Evolutionary conservation across 495 filamentous ascomycete genomes (phyloP), one percentile per base, ranked within the genome.

Genomic region (Paragyromitra xinjiangensis): DNA sequence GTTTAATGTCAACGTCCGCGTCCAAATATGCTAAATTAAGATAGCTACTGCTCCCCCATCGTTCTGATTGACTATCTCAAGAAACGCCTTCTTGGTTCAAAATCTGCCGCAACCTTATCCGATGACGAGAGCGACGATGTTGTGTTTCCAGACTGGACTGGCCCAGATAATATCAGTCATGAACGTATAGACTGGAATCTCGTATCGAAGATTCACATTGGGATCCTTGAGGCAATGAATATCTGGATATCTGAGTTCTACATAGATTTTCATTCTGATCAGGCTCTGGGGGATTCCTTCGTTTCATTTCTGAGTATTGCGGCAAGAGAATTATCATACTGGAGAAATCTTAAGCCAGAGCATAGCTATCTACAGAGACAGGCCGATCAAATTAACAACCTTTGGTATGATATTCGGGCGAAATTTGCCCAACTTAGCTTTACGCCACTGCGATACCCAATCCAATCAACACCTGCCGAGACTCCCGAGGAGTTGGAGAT

Each of bases 141-240:
- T 50, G 81, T 83, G 19, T 83, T 83, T 59, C 82, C 82, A 26
- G 82, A 83, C 69, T 83, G 82, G 82, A 83, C 82, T 44, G 82
- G 82, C n/a, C 75, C 79, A 3, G 80, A 82, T 64, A 80, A 70
- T 34, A 45, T 81, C 39, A 78, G 81, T 26, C 75, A 78, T 50
- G 82, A 83, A 34, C 63, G 67, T 11, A 78, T 83, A 62, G 82
- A 83, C 64, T 83, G 82, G 82, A 64, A 56, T 29, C 73, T 83
- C 22, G 82, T 83, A 44, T 81, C 82, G 29, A 82, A 78, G 45
- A 83, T 83, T 40, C 82, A 83, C 53, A 76, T 82, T 45, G 82
- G 82, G 24, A 83, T 83, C 40, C 71, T 83, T 24, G 78, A 83
- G 40, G 82, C 82, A 26, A 74, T 83, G 68, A 64, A 81, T 48